These are phyloP conservation scores for Penstemon eatonii DNA, from an alignment of 257 asterid genomes.

Conservation along the genomic window DNA sequence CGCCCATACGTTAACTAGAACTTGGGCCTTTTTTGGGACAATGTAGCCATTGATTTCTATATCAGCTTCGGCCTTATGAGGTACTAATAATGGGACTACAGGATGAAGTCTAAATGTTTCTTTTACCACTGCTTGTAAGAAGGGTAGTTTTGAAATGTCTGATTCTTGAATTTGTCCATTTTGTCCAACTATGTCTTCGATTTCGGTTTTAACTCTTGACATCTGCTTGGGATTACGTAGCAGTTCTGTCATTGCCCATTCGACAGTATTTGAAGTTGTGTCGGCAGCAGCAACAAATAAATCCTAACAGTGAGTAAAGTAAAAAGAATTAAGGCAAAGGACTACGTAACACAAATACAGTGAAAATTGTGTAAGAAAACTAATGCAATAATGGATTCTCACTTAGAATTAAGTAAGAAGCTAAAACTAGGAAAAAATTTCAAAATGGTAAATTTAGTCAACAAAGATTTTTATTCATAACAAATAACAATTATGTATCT, in stretches of 20 bases:
- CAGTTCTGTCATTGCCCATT: slow-evolving; percentile 47
- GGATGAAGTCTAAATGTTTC: slow-evolving; percentile 49
- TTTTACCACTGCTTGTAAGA: slow-evolving; percentile 36
- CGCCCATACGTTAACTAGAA: slow-evolving; percentile 45
- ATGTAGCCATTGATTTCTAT: slow-evolving; percentile 30
- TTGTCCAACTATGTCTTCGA: slow-evolving; percentile 7
- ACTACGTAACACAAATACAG: no score
- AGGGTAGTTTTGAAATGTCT: slow-evolving; percentile 28
- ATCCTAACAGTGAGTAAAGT: slow-evolving; percentile 17
- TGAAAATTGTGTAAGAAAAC: no score
- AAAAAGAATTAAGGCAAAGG: not conserved
- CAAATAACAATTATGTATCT: no score
- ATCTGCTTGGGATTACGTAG: slow-evolving; percentile 30
- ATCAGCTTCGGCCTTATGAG: slow-evolving; percentile 28
- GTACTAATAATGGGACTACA: slow-evolving; percentile 29
- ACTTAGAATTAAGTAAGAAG: no score
- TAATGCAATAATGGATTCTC: no score
- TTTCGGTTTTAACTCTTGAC: slow-evolving; percentile 18
- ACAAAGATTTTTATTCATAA: no score
- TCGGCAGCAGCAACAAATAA: slow-evolving; percentile 32
- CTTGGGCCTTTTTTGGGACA: slow-evolving; percentile 30
- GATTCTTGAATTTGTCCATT: slow-evolving; percentile 29
- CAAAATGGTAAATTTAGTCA: no score
- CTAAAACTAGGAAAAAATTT: no score
- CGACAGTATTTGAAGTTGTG: slow-evolving; percentile 33